phyloP scores from a whole-genome alignment of 2,329 filamentous ascomycete species.

The Alternaria longipes region DNA sequence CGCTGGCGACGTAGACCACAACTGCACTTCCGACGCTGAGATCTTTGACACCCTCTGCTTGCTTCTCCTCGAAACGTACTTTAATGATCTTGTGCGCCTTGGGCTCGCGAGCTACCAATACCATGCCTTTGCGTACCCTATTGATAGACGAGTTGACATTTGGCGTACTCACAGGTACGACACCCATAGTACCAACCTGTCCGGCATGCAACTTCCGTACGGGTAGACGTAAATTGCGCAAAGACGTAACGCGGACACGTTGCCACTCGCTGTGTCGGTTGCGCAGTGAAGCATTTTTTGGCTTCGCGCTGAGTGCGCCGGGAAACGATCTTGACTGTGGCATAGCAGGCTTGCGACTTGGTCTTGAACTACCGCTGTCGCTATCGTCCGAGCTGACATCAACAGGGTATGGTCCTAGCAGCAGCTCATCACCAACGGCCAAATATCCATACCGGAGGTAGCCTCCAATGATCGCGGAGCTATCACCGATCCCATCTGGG shows the following conservation, averaged over 20 bases:
- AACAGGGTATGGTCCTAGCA: conserved; percentile 74
- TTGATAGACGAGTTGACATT: conserved; percentile 43
- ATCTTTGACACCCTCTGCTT: conserved; percentile 65
- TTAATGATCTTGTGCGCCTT: conserved; percentile 61
- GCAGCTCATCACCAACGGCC: conserved; percentile 77
- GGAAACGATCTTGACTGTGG: conserved; percentile 59
- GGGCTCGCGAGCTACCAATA: conserved; percentile 70
- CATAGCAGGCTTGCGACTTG: conserved; percentile 36
- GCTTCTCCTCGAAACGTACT: conserved; percentile 69
- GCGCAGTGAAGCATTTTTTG: conserved; percentile 18
- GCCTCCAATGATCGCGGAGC: conserved; percentile 77
- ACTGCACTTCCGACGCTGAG: conserved; percentile 74
- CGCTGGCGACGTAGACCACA: conserved; percentile 87
- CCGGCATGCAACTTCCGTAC: conserved; percentile 78
- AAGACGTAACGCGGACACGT: conserved; percentile 79
- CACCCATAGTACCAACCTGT: conserved; percentile 88
- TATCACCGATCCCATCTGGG: conserved; percentile 55
- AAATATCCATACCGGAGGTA: conserved; percentile 82
- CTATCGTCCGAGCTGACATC: conserved; percentile 48
- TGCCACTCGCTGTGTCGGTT: conserved; percentile 70
- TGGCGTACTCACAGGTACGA: conserved; percentile 60
- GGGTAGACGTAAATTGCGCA: conserved; percentile 86
- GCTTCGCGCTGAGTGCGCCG: conserved; percentile 52
- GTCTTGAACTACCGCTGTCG: conserved; percentile 46
- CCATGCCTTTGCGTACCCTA: conserved; percentile 78